These are phyloP conservation scores for Eucalyptus brandiana DNA, from an alignment of 345 rosid genomes.

Conservation along the genomic window DNA sequence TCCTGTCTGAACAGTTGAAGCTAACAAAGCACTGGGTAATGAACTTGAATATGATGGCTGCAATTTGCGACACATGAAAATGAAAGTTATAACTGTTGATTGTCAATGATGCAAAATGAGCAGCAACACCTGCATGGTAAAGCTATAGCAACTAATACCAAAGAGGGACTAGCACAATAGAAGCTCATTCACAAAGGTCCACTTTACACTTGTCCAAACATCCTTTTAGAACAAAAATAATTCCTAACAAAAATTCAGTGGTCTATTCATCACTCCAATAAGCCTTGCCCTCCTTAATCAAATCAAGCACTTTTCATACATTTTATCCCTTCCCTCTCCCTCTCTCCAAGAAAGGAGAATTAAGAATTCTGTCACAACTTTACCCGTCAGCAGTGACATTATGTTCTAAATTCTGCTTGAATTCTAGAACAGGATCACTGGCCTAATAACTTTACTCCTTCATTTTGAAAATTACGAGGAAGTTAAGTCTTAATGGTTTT, in stretches of 20 bases:
- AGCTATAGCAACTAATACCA: background rate
- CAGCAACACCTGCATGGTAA: background rate
- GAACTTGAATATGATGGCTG: slow-evolving; percentile 66
- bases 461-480: background rate
- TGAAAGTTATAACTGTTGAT: background rate
- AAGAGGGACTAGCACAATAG: background rate
- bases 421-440: background rate
- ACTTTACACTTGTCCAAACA: background rate
- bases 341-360: background rate
- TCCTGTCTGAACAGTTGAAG: slow-evolving; percentile 56
- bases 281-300: background rate
- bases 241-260: background rate
- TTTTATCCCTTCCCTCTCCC: background rate
- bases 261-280: background rate
- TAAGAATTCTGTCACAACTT: background rate
- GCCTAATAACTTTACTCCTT: background rate
- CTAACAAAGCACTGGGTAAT: slow-evolving; percentile 61
- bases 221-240: background rate
- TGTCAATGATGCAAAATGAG: background rate
- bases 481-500: background rate
- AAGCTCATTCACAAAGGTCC: background rate
- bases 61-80: background rate
- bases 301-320: background rate
- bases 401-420: background rate
- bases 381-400: background rate